These are phyloP conservation scores for Alternaria sp. DNA, from an alignment of 2,329 filamentous ascomycete genomes.

Conservation along the genomic window DNA sequence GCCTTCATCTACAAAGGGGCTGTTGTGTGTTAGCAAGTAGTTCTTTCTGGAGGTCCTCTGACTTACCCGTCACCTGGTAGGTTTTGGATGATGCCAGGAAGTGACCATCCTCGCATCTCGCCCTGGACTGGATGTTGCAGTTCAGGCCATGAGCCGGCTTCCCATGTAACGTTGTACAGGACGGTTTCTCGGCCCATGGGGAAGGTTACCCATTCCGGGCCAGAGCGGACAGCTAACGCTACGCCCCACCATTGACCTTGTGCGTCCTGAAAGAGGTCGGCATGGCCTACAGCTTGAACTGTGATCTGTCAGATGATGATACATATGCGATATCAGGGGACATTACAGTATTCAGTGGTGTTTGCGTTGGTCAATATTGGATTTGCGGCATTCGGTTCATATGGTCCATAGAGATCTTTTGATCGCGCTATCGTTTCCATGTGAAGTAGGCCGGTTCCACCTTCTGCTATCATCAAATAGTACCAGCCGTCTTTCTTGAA, in stretches of 20 bases:
- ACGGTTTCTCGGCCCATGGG: conserved; percentile 40
- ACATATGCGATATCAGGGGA: not conserved
- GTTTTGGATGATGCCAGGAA: conserved; percentile 48
- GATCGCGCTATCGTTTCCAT: conserved; percentile 51
- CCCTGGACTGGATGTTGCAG: conserved; percentile 55
- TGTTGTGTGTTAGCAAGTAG: conserved; percentile 4
- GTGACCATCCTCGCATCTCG: conserved; percentile 51
- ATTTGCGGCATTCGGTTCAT: conserved; percentile 46
- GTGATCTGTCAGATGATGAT: not conserved
- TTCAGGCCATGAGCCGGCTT: conserved; percentile 53
- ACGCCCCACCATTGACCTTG: conserved; percentile 34
- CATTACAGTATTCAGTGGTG: conserved; percentile 45
- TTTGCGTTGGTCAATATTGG: conserved; percentile 52
- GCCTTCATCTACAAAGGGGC: conserved; percentile 52
- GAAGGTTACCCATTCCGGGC: conserved; percentile 16
- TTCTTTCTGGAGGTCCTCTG: not conserved
- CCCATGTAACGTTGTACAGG: conserved; percentile 33
- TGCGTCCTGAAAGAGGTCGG: conserved; percentile 38
- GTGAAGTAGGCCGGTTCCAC: conserved; percentile 49
- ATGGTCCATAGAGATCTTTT: conserved; percentile 48
- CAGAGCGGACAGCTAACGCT: conserved; percentile 30
- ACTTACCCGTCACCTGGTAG: conserved; percentile 51
- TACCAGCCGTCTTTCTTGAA: conserved; percentile 48
- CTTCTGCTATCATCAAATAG: conserved; percentile 46
- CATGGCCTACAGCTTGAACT: conserved; percentile 39